A percentile compares a stretch with the other conserved stretches of the same genome.
Evolutionary conservation across 2,329 filamentous ascomycete species (phyloP).

Genomic region (Sordariomycetes sp.): DNA sequence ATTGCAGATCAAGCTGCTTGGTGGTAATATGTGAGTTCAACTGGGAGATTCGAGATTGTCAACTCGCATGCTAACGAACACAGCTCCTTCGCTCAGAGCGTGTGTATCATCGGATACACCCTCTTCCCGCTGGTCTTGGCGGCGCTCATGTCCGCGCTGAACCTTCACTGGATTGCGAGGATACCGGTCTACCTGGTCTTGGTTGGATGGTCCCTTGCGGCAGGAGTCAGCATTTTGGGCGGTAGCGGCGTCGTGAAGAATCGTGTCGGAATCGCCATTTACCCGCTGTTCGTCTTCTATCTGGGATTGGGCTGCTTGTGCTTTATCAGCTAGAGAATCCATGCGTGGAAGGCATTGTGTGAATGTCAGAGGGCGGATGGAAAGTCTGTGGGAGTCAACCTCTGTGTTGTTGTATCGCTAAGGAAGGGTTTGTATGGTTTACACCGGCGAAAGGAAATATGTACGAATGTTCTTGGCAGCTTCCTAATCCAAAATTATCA

Average conservation of each 20-base stretch:
- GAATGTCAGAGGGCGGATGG: no score
- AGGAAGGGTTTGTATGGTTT: no score
- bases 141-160: constrained; percentile 75
- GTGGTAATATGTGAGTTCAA: constrained; percentile 82
- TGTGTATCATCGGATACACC: constrained; percentile 98
- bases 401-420: no score
- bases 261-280: constrained; percentile 86
- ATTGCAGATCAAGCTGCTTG: constrained; percentile 92
- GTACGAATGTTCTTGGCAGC: no score
- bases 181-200: constrained; percentile 88
- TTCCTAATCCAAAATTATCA: no score
- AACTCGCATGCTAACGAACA: not conserved
- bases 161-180: constrained; percentile 68
- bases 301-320: constrained; percentile 86
- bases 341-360: no score
- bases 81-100: constrained; percentile 94
- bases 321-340: constrained; percentile 94
- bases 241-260: constrained; percentile 95
- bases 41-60: constrained; percentile 1
- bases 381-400: no score
- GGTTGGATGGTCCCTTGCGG: constrained; percentile 86
- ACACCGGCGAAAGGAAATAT: no score
- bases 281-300: constrained; percentile 93
- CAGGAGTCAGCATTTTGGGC: constrained; percentile 89
- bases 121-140: constrained; percentile 95